phyloP scores from a whole-genome alignment of 1,284 basidiomycete genomes.

The Neolentinus lepideus region DNA sequence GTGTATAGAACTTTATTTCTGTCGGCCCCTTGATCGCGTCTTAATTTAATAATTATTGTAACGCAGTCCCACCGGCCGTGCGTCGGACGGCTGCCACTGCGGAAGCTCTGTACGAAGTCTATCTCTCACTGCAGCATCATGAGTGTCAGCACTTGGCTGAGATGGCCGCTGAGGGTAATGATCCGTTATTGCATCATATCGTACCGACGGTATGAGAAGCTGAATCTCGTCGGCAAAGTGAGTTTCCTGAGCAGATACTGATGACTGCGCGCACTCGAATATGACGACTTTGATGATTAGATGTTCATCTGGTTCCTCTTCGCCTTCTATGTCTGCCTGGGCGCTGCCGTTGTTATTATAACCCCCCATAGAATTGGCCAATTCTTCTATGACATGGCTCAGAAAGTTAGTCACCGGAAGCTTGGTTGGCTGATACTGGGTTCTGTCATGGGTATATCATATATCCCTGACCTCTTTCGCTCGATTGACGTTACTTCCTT shows the following conservation, averaged over 20 bases:
- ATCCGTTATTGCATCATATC: slow-evolving; percentile 21
- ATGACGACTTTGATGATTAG: slow-evolving; percentile 13
- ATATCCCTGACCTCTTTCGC: not conserved
- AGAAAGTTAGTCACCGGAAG: slow-evolving; percentile 47
- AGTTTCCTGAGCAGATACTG: not conserved
- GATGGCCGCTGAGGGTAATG: slow-evolving; percentile 14
- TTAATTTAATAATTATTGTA: too few species aligned
- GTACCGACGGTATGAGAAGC: slow-evolving; percentile 33
- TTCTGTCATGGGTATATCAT: slow-evolving; percentile 41
- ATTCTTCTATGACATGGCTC: slow-evolving; percentile 61
- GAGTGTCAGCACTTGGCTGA: not conserved
- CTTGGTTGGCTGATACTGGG: slow-evolving; percentile 60
- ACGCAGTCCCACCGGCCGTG: too few species aligned
- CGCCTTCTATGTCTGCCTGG: slow-evolving; percentile 36
- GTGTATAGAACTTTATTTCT: too few species aligned
- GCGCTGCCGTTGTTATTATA: slow-evolving; percentile 39
- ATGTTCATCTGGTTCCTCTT: slow-evolving; percentile 35
- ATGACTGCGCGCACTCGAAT: slow-evolving; percentile 1
- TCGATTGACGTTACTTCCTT: not conserved
- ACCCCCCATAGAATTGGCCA: slow-evolving; percentile 64
- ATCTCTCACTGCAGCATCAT: not conserved
- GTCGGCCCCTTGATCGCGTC: too few species aligned
- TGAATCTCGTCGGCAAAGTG: slow-evolving; percentile 46
- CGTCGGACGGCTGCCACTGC: not conserved
- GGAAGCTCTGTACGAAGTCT: too few species aligned